phyloP scores from a whole-genome alignment of 2,329 filamentous ascomycete genomes.

The Orbilia brochopaga region DNA sequence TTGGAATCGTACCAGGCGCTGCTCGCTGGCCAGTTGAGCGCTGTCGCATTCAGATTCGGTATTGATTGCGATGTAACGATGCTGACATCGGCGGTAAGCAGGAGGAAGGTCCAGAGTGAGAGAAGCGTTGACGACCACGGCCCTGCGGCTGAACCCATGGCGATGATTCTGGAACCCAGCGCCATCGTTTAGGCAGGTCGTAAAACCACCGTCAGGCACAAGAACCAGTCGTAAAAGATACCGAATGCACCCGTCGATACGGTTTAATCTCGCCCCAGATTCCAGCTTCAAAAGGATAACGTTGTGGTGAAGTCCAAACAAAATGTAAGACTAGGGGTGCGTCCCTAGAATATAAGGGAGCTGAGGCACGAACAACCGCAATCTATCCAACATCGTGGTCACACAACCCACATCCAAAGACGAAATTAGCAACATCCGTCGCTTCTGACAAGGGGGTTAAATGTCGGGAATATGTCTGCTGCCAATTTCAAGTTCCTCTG shows the following conservation, averaged over 20 bases:
- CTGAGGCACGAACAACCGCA: neutral
- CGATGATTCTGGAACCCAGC: slow-evolving; percentile 24
- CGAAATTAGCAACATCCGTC: slow-evolving; percentile 29
- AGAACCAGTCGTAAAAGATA: neutral
- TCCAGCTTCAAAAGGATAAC: neutral
- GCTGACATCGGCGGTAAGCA: slow-evolving; percentile 2
- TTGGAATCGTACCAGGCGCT: slow-evolving; percentile 29
- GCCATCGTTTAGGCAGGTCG: slow-evolving; percentile 36
- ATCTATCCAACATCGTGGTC: slow-evolving; percentile 26
- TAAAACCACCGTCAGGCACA: neutral
- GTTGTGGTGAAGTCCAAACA: neutral
- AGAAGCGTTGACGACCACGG: slow-evolving; percentile 17
- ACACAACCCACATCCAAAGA: slow-evolving; percentile 25
- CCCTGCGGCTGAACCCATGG: slow-evolving; percentile 32
- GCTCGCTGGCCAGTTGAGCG: slow-evolving; percentile 25
- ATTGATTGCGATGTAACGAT: slow-evolving; percentile 19
- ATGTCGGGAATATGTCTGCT: neutral
- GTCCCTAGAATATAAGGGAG: slow-evolving; percentile 46
- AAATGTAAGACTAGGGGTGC: slow-evolving; percentile 16
- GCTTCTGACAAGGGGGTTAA: slow-evolving; percentile 20
- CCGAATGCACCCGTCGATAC: neutral
- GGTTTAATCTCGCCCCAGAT: neutral
- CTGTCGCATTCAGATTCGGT: slow-evolving; percentile 47
- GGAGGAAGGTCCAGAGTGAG: slow-evolving; percentile 20
- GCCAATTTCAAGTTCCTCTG: neutral